Evolutionary conservation across 108 stramenopile species (phyloP).

Genomic region (Nannochloropsis gaditana): DNA sequence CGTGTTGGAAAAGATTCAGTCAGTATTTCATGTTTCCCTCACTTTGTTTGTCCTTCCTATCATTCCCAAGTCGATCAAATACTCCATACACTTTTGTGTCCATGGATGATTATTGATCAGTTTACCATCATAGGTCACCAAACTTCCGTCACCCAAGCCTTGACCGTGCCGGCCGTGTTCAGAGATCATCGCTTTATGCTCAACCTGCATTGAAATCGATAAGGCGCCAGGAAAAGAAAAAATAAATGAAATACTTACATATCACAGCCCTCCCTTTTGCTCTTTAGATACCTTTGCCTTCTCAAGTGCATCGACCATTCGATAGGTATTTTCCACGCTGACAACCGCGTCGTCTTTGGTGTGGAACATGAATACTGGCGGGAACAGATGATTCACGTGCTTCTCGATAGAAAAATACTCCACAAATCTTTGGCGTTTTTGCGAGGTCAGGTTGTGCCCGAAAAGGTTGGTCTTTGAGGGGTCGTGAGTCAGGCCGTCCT

Average conservation of each 20-base stretch:
- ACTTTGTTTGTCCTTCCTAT: neutral
- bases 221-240: neutral
- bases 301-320: neutral
- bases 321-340: neutral
- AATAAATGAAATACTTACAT: neutral
- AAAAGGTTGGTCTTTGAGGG: neutral
- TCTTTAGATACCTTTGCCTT: neutral
- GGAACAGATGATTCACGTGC: neutral
- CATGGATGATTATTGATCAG: neutral
- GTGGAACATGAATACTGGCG: neutral
- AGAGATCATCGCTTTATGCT: neutral
- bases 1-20: no score
- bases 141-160: neutral
- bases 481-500: neutral
- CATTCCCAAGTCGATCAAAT: neutral
- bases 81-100: neutral
- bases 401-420: neutral
- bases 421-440: neutral
- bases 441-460: neutral
- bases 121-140: neutral
- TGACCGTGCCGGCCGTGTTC: neutral
- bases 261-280: neutral
- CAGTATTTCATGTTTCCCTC: neutral
- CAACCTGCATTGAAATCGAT: neutral
- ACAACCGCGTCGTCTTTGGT: neutral